A percentile compares a stretch with the other conserved stretches of the same genome.
Conservation (phyloP, 176 grass and related monocot genomes). For the Juncus inflexus region DNA sequence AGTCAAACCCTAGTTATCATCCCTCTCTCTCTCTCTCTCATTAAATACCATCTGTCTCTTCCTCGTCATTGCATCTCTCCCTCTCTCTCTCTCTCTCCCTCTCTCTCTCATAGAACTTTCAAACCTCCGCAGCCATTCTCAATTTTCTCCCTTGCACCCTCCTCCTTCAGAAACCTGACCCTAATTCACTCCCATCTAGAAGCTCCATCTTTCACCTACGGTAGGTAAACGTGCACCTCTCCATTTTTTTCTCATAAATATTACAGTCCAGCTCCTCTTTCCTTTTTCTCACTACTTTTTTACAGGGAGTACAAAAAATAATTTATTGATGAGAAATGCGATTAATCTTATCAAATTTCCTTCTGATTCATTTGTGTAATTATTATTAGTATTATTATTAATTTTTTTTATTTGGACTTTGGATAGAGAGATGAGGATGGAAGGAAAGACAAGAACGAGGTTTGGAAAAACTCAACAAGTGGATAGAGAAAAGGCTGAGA, state of each 20-base stretch:
- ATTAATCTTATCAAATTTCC: slow-evolving; percentile 3
- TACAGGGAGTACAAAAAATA: neutral
- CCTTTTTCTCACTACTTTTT: neutral
- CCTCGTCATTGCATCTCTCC: neutral
- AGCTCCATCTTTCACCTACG: no score
- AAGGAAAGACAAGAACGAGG: slow-evolving; percentile 19
- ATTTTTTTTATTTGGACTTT: neutral
- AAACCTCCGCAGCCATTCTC: no score
- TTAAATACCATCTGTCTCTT: slow-evolving; percentile 13
- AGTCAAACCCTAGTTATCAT: neutral
- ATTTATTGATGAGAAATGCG: neutral
- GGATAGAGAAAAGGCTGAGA: slow-evolving; percentile 39
- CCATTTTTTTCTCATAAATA: neutral
- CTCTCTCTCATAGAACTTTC: no score
- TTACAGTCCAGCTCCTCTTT: neutral
- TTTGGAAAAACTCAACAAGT: slow-evolving; percentile 41
- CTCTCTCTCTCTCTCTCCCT: no score
- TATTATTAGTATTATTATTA: neutral
- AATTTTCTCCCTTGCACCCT: no score
- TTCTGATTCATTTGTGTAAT: neutral
- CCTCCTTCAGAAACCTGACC: no score
- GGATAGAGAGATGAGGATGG: slow-evolving; percentile 24
- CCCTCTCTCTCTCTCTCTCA: slow-evolving; percentile 5
- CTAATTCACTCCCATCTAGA: no score
- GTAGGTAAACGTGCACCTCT: neutral